phyloP scores from a whole-genome alignment of 257 asterid genomes.

The Jasminum sambac region DNA sequence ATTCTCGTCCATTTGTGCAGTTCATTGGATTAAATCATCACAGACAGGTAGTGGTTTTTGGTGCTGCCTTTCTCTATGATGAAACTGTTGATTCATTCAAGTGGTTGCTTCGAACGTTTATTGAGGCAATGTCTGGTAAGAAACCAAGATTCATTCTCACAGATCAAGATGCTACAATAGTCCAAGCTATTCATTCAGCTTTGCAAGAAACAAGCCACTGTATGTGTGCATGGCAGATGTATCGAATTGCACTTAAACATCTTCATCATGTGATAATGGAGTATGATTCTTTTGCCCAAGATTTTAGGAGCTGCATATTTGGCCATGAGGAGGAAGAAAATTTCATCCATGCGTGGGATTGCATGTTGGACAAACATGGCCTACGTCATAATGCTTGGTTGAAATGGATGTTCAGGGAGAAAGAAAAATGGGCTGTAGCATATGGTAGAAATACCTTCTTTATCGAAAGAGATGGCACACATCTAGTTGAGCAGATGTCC shows the following conservation, averaged over 20 bases:
- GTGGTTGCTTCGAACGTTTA: constrained; percentile 58
- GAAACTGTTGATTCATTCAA: constrained; percentile 52
- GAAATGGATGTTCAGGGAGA: constrained; percentile 66
- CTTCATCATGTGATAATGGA: constrained; percentile 45
- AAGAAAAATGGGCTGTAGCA: constrained; percentile 63
- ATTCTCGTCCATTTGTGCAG: constrained; percentile 50
- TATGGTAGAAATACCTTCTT: constrained; percentile 63
- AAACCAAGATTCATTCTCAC: constrained; percentile 57
- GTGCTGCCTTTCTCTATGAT: constrained; percentile 60
- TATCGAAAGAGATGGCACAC: constrained; percentile 44
- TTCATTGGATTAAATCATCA: constrained; percentile 58
- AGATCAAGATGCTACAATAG: constrained; percentile 60
- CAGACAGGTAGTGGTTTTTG: constrained; percentile 49
- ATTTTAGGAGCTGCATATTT: constrained; percentile 50
- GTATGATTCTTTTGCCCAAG: constrained; percentile 36
- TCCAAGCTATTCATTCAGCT: constrained; percentile 59
- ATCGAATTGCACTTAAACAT: constrained; percentile 54
- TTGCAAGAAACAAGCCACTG: constrained; percentile 58
- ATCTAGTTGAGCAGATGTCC: constrained; percentile 49
- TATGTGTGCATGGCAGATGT: constrained; percentile 59
- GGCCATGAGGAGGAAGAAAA: constrained; percentile 60
- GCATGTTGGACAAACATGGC: constrained; percentile 50
- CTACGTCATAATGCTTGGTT: constrained; percentile 56
- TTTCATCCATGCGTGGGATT: constrained; percentile 48
- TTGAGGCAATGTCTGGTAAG: constrained; percentile 49